Conservation (phyloP, 164 flowering plant species). For the Stephania yunnanensis region DNA sequence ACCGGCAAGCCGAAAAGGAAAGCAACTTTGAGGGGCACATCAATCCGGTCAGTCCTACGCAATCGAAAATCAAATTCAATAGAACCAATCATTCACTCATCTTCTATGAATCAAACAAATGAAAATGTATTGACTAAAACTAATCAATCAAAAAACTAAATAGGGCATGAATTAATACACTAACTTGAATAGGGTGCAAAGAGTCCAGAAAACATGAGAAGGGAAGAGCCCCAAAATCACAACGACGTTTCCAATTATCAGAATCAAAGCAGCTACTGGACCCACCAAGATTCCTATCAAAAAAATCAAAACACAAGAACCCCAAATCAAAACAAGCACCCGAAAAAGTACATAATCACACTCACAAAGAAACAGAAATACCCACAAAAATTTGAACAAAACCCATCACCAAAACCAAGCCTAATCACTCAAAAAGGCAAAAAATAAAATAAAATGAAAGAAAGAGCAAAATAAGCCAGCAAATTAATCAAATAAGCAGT, state of each 20-base stretch:
- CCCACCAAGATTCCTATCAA: constrained; percentile 69
- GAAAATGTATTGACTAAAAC: not conserved
- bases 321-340: not conserved
- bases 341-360: not conserved
- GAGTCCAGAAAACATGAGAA: constrained; percentile 76
- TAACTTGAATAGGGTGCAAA: constrained; percentile 67
- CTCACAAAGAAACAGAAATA: too few relatives aligned
- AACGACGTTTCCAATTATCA: constrained; percentile 65
- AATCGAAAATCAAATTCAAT: not conserved
- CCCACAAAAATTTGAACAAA: not conserved
- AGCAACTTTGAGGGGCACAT: constrained; percentile 66
- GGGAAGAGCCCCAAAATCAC: constrained; percentile 77
- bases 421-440: not conserved
- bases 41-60: constrained; percentile 64
- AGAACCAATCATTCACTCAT: not conserved
- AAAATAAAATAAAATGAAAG: constrained; percentile 5
- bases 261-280: constrained; percentile 62
- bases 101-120: not conserved
- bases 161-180: not conserved
- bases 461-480: not conserved
- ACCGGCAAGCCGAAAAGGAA: constrained; percentile 62
- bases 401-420: not conserved
- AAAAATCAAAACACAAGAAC: not conserved
- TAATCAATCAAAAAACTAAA: not conserved
- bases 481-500: not conserved